phyloP scores from a whole-genome alignment of 495 filamentous ascomycete species.

The Hypoxylon rickii region DNA sequence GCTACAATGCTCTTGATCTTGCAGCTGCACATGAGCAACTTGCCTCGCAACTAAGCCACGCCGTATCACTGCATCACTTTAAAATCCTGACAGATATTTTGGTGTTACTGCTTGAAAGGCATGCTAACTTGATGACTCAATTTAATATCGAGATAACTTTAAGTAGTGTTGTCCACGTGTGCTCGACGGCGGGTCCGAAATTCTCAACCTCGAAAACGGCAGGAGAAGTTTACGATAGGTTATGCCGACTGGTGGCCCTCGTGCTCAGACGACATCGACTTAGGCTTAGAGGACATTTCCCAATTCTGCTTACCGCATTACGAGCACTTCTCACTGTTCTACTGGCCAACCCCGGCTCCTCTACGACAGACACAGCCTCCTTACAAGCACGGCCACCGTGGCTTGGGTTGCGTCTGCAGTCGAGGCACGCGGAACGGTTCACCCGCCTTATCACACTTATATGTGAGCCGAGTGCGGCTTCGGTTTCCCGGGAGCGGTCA shows the following conservation, averaged over 20 bases:
- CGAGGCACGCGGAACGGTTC: slow-evolving; percentile 64
- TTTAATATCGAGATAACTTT: slow-evolving; percentile 72
- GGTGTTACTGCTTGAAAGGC: slow-evolving; percentile 61
- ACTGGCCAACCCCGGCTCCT: slow-evolving; percentile 22
- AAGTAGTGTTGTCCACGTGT: slow-evolving; percentile 57
- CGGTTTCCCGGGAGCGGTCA: slow-evolving; percentile 60
- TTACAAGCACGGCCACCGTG: slow-evolving; percentile 34
- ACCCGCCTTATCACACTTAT: slow-evolving; percentile 75
- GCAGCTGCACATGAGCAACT: slow-evolving; percentile 26
- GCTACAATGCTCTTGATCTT: slow-evolving; percentile 18
- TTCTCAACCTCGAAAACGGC: slow-evolving; percentile 40
- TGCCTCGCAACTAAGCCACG: slow-evolving; percentile 43
- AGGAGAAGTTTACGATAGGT: slow-evolving; percentile 61
- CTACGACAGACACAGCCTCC: slow-evolving; percentile 18
- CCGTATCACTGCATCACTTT: slow-evolving; percentile 54
- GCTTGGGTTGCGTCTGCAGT: slow-evolving; percentile 39
- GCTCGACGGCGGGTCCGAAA: slow-evolving; percentile 47
- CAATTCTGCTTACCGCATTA: slow-evolving; percentile 32
- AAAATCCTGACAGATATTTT: slow-evolving; percentile 60
- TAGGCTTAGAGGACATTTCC: slow-evolving; percentile 49
- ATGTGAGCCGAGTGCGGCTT: slow-evolving; percentile 77
- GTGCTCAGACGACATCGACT: slow-evolving; percentile 55
- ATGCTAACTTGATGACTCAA: slow-evolving; percentile 61
- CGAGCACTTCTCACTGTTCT: slow-evolving; percentile 33
- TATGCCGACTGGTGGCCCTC: slow-evolving; percentile 67